Conservation (phyloP, 2,329 filamentous ascomycete genomes). For the Nigrospora sphaerica region DNA sequence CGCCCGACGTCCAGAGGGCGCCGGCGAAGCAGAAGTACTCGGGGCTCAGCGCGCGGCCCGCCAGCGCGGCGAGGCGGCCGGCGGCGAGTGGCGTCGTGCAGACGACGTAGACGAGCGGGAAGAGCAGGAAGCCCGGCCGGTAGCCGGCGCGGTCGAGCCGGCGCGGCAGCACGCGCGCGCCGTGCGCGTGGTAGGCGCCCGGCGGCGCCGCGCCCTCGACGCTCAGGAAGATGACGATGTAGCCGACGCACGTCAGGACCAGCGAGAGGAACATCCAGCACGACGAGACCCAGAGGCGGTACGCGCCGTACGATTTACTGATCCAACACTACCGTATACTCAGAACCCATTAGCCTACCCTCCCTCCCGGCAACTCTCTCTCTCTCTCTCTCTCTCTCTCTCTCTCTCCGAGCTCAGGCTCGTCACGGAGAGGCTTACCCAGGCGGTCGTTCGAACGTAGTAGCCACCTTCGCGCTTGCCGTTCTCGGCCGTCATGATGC, state of each 20-base stretch:
- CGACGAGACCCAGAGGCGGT: slow-evolving; percentile 3
- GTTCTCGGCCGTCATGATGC: slow-evolving; percentile 33
- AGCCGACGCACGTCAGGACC: not conserved
- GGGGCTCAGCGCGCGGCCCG: not conserved
- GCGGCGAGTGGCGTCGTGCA: not conserved
- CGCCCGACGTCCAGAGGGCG: not conserved
- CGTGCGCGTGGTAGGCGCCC: not conserved
- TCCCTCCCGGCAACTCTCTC: not conserved
- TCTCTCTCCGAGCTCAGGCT: not conserved
- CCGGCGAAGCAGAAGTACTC: not conserved
- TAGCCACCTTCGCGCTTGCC: slow-evolving; percentile 20
- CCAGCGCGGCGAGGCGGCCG: not conserved
- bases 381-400: not conserved
- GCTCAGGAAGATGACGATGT: not conserved
- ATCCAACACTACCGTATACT: slow-evolving; percentile 3
- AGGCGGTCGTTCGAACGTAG: not conserved
- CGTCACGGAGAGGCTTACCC: slow-evolving; percentile 9
- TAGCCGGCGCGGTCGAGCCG: slow-evolving; percentile 3
- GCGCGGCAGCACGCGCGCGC: not conserved
- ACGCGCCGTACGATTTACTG: not conserved
- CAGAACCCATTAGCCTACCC: not conserved
- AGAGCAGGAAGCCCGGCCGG: not conserved
- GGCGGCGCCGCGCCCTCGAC: not conserved
- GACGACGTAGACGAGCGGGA: not conserved
- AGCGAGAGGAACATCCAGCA: slow-evolving; percentile 5